Evolutionary conservation across 495 filamentous ascomycete species (phyloP), one percentile per base, ranked within the genome.

Genomic region (Copromyces sp.): DNA sequence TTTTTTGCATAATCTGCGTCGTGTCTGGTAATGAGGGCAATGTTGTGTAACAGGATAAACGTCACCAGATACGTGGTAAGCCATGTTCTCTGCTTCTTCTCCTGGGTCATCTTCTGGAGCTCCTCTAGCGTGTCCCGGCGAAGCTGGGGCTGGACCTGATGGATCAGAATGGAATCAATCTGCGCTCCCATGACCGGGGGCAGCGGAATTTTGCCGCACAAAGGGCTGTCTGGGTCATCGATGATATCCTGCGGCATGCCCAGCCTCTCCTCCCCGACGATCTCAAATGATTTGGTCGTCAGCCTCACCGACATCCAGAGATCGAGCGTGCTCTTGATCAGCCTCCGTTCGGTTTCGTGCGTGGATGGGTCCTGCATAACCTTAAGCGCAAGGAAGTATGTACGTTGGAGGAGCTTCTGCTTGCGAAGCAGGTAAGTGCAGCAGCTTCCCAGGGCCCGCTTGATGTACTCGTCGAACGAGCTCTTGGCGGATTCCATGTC

Each of bases 111-210:
- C 69, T 84, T 83, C 72, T 89, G 86, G 39, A 89, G 80, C 53
- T 84, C 83, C 61, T 88, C 85, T n/a, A 89, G 79, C 61, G 87
- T 81, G 73, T 82, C 83, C 41, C 84, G 84, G 8, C 86, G 84
- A 61, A 88, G 81, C 38, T 83, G 84, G n/a, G 85, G 80, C 68
- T 87, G 86, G 44, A 89, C 83, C 69, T 86, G 83, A 72, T 87
- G 84, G 59, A 89, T 88, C 40, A 88, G 79, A 40, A 89, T 81
- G 72, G 85, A 81, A 70, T 89, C 87, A 32, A 89, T 83, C 73
- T 89, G 87, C 38, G 86, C 87, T 40, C 86, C 86, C 85, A 89
- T 86, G 39, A 89, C 86, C 3, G 87, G 87, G 11, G 87, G 87
- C 11, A 89, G 78, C 29, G 87, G 87, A 7, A 88, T 84, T 69